Evolutionary conservation across 371 early-diverging fungal species (phyloP), one percentile per base, ranked within the genome.

Genomic region (Syncephalis plumigaleata): DNA sequence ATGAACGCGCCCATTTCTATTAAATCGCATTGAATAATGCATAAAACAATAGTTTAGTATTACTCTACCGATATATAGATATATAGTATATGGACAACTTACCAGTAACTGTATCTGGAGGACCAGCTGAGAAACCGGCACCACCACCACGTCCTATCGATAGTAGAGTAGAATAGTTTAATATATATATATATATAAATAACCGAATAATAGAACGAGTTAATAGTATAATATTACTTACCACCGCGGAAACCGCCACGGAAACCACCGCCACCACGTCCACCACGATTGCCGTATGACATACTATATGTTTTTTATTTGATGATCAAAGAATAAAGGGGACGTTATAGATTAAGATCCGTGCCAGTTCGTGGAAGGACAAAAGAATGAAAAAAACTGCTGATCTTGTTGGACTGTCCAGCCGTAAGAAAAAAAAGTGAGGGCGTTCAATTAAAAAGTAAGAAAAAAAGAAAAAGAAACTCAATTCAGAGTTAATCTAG

Each of bases 1-100:
- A 87, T 66, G 61, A 89, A 93, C 37, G 74, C 50, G 27, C 99
- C 98, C 71, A 98, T 77, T 48, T 83, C 93, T 72, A 63, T 36
- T 23, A 64, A 52, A 18, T 37, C 43, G 43, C 23, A 46, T 8
- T n/a, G 21, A 45, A 18, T 18, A 21, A 18, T 25, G 23, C 11
- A 13, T 1, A 45, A 11, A 45, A 9, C 24, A 16, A 45, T 15
- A 40, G 7, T 40, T 40, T 40, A 40, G n/a, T n/a, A 17, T 8
- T 40, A 40, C 3, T 7, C n/a, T 3, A 5, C 15, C n/a, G 3
- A 40, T 8, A 40, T n/a, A 18, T 18, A 43, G 22, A 21, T 21
- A 43, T 20, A 20, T 43, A 43, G 24, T 43, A 18, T 18, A 4
- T 13, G 13, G 22, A 22, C 7, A 43, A 11, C 18, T 22, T 22